Base-by-base conservation (phyloP, 1,284 basidiomycete genomes). In the Trichosporon asahii region DNA sequence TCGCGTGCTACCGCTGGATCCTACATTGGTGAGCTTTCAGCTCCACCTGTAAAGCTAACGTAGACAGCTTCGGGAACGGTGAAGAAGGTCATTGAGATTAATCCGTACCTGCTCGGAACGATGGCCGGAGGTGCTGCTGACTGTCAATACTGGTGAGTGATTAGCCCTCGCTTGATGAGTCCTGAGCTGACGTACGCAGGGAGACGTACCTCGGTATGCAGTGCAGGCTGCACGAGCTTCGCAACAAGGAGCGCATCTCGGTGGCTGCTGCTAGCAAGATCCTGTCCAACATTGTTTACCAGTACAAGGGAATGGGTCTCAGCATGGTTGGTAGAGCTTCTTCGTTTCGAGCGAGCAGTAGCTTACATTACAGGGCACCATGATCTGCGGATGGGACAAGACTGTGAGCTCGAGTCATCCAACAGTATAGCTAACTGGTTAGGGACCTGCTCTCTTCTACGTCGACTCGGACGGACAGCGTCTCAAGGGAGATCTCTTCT, bases 301-400 rank as follows among this genome's bases (percentile, higher is more conserved):
- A 90, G 70, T 99, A 99, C 88, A 99, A 99, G 85, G 97, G 97
- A 14, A 98, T 97, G 95, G 97, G 97, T 4, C 85, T 99, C 71
- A 96, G 94, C 81, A 99, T 99, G 96, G 93, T 93, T 71, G 44
- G 88, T 80, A 46, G 33, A 57, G 12, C 60, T 8, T 31, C 9
- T 18, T 3, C 11, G 14, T 14, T 3, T 37, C 3, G n/a, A n/a
- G n/a, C 3, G 35, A 40, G 40, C 18, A 53, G 3, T 8, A 66
- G 66, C 69, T 73, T 66, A 74, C 66, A 9, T 12, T 2, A 15
- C 55, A 94, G 93, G 97, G 97, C 69, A 99, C 97, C 1, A 99
- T 99, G 97, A 97, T 99, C 75, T 98, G 95, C 78, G 97, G 97
- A 31, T 99, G 96, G 95, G 97, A 99, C 85, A 99, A 98, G 87